Base-by-base conservation (phyloP, 2,329 filamentous ascomycete species). In the Arthrobotrys megalospora region DNA sequence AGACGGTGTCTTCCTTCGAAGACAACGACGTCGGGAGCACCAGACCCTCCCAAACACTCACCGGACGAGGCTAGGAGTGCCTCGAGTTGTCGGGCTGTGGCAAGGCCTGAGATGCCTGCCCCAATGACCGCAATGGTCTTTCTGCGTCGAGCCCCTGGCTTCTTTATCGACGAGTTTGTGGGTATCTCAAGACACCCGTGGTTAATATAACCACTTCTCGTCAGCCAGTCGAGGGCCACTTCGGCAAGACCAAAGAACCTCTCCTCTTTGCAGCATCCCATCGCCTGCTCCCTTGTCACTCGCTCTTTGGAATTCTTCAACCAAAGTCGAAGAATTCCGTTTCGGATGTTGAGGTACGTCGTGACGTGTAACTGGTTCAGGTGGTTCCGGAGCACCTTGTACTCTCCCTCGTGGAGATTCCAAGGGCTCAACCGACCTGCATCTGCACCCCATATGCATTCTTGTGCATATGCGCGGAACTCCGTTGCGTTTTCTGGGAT, bases 271-370 rank as follows among this genome's bases (percentile, higher is more conserved):
- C 94, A 93, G 85, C 95, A 98, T 2, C 96, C 96, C 52, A 95
- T 89, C 6, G 96, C 96, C 84, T 97, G 93, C 83, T 94, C 91
- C 58, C 91, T 88, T 28, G 91, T 92, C 11, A 99, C 92, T 79
- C 90, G 90, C 48, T 94, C 89, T 83, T 94, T 90, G 6, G 96
- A 93, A 82, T 96, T 97, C 81, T 91, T 89, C 41, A 92, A 88
- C 96, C 96, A 99, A 47, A 98, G 85, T 69, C 96, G 89, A 66
- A 99, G 86, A 76, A 99, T 97, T 14, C 93, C 93, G 84, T 99
- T 99, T 81, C 96, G 90, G 79, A 99, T 96, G 83, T 98, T 98
- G 67, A 99, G 87, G 85, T 99, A 99, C 11, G 93, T 93, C 1
- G 95, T 97, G 80, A 97, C 93, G 84, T 99, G 96, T 36, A 91